A percentile compares a stretch with the other conserved stretches of the same genome.
phyloP scores from a whole-genome alignment of 2,329 filamentous ascomycete genomes.

The Aspergillus sp. region DNA sequence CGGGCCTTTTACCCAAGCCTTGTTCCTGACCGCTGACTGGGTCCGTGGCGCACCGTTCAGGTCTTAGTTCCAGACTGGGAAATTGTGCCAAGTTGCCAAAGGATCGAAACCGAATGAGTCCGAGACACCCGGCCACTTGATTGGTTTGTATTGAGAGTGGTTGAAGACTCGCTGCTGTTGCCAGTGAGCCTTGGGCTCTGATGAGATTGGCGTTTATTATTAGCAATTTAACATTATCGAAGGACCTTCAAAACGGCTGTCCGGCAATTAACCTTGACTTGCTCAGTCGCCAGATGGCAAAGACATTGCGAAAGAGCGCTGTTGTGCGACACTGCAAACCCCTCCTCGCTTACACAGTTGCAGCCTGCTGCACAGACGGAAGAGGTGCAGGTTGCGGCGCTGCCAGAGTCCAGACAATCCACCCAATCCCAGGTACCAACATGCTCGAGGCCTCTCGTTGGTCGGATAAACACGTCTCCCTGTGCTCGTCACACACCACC shows the following conservation, averaged over 20 bases:
- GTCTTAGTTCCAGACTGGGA: background rate
- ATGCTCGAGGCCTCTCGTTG: background rate
- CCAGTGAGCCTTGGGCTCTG: background rate
- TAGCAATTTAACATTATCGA: background rate
- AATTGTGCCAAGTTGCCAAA: background rate
- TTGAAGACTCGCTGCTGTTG: too few species aligned
- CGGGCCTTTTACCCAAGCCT: conserved; percentile 15
- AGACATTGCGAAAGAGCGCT: background rate
- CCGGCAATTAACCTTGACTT: background rate
- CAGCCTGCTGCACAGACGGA: too few species aligned
- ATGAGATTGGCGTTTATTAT: conserved; percentile 1
- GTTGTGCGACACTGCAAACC: background rate
- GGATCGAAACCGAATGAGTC: background rate
- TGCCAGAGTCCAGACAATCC: background rate
- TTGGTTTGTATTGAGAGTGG: background rate
- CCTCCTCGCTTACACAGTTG: background rate
- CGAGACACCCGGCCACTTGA: background rate
- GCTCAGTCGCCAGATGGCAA: conserved; percentile 3
- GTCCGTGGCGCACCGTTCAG: conserved; percentile 16
- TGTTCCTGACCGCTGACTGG: conserved; percentile 16
- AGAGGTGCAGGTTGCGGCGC: too few species aligned
- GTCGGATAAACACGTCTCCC: background rate
- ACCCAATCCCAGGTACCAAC: background rate
- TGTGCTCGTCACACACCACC: background rate
- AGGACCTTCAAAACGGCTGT: too few species aligned